phyloP scores from a whole-genome alignment of 306 rosid species.

The Medicago arabica region DNA sequence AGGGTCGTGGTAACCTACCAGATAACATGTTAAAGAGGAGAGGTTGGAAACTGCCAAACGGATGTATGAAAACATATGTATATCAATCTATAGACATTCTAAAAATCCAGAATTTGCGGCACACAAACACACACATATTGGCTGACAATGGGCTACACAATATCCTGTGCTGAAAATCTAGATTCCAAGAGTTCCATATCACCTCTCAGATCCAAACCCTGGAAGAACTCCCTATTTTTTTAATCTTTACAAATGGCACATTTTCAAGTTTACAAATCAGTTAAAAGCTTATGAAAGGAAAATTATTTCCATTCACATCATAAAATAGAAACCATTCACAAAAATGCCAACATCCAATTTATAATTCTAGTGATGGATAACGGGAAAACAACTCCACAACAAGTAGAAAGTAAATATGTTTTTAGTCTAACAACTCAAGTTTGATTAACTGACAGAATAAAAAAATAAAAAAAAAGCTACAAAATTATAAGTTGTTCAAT shows the following conservation, averaged over 20 bases:
- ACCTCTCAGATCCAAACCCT: too few species aligned
- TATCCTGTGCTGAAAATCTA: too few species aligned
- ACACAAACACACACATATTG: too few species aligned
- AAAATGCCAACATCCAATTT: constrained; percentile 1
- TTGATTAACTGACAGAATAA: constrained; percentile 3
- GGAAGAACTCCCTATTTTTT: not conserved
- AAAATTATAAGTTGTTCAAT: constrained; percentile 32
- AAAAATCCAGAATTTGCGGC: too few species aligned
- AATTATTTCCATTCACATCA: not conserved
- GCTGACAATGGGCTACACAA: too few species aligned
- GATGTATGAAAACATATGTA: too few species aligned
- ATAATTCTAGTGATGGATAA: not conserved
- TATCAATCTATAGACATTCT: too few species aligned
- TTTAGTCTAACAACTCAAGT: constrained; percentile 23
- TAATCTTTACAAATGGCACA: not conserved
- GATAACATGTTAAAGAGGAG: not conserved
- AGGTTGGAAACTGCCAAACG: too few species aligned
- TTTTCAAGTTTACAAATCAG: not conserved
- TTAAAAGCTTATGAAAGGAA: not conserved
- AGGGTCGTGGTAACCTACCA: not conserved
- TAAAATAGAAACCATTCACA: not conserved
- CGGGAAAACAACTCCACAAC: constrained; percentile 2
- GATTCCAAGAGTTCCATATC: too few species aligned
- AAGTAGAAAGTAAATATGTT: constrained; percentile 24
- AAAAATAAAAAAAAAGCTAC: constrained; percentile 33